Base-by-base conservation (phyloP, 371 early-diverging fungal species). In the Funneliformis caledonium region DNA sequence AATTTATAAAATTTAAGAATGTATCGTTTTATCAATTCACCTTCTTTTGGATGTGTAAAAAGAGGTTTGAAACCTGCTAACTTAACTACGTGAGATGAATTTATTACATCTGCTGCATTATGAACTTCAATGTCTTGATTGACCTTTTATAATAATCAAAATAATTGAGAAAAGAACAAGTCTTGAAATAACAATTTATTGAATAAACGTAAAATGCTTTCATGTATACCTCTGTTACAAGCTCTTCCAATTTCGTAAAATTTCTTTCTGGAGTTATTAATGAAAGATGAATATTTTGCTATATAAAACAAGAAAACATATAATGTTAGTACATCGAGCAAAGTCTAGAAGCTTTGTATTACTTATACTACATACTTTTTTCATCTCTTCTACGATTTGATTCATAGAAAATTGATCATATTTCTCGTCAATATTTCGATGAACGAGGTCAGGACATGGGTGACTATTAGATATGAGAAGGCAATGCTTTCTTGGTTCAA, bases 11-110 rank as follows among this genome's bases (percentile, higher is more conserved):
- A 65, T 65, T 65, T 65, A 65, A 65, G 16, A 26, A 65, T 31
- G 14, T 48, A 31, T n/a, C 16, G 2, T 43, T 45, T 3, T 22
- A 22, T 16, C 3, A 59, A 73, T 42, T 56, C 11, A 75, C 76
- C 76, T 75, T 75, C 76, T 11, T 59, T 60, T 76, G 47, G 61
- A 31, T 61, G 47, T 43, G 85, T 73, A 16, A 83, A 80, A 45
- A 86, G 86, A 12, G 88, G 79, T 52, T 86, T 87, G 74, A 89
- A 83, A 3, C 88, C 88, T 64, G 89, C 89, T 8, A 89, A 82
- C 31, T 86, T 85, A 6, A 89, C 86, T 31, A 85, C 69, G 80
- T 89, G 88, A 19, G 72, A 48, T 4, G 69, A 19, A 37, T 33
- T 43, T 19, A 80, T 64, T 5, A 87, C 83, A 33, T 88, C 84